These are phyloP conservation scores for Dioszegia hungarica DNA, from an alignment of 768 basidiomycete species.

Conservation along the genomic window DNA sequence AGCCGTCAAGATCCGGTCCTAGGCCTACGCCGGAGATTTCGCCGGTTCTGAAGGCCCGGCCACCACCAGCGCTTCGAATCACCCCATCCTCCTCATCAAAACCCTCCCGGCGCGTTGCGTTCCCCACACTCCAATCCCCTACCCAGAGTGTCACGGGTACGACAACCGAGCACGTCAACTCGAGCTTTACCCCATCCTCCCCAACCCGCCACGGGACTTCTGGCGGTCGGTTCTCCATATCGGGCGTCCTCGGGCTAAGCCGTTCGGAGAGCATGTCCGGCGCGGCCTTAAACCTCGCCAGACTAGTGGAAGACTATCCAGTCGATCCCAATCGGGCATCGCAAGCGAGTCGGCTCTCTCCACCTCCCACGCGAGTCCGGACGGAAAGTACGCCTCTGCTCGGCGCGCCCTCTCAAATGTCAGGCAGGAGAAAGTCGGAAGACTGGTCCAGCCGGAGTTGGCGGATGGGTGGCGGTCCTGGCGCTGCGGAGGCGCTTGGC, in stretches of 20 bases:
- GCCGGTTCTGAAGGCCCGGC: neutral
- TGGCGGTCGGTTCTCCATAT: constrained; percentile 39
- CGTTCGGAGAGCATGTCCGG: constrained; percentile 20
- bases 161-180: constrained; percentile 27
- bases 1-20: no score
- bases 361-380: constrained; percentile 1
- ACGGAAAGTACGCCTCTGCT: constrained; percentile 18
- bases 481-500: constrained; percentile 31
- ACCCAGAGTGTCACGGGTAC: constrained; percentile 29
- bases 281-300: constrained; percentile 24
- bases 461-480: constrained; percentile 38
- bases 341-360: neutral
- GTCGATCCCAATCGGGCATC: neutral
- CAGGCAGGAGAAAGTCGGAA: constrained; percentile 23
- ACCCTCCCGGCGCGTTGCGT: constrained; percentile 17
- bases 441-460: constrained; percentile 35
- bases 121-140: constrained; percentile 32
- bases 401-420: neutral
- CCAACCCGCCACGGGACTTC: constrained; percentile 23
- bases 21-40: neutral
- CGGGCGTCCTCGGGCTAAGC: constrained; percentile 31
- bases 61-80: constrained; percentile 15
- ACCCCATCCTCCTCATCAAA: constrained; percentile 23
- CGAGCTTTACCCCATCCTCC: constrained; percentile 25
- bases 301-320: constrained; percentile 28